A percentile compares a stretch with the other conserved stretches of the same genome.
These are phyloP conservation scores for Berkeleyomyces basicola DNA, from an alignment of 2,329 filamentous ascomycete species.

Conservation along the genomic window DNA sequence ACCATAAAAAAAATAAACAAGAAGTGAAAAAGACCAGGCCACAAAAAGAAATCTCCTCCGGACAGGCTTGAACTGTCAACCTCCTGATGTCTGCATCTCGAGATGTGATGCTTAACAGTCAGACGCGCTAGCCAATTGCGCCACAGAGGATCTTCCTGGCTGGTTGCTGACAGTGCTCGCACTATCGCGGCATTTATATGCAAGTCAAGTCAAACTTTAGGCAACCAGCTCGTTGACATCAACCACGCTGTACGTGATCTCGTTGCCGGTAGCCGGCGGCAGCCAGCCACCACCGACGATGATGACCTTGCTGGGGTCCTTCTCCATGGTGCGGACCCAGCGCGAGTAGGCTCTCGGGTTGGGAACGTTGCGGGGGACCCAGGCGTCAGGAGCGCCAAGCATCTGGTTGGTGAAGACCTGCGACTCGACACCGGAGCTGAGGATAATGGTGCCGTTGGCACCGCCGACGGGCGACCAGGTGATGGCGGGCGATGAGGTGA, in stretches of 20 bases:
- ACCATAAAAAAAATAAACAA: not conserved
- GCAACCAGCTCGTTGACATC: slow-evolving; percentile 13
- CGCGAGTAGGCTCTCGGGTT: slow-evolving; percentile 25
- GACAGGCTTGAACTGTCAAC: slow-evolving; percentile 4
- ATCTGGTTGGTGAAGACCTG: slow-evolving; percentile 28
- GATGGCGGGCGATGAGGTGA: slow-evolving; percentile 26
- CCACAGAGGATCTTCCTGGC: slow-evolving; percentile 21
- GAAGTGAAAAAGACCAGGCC: not conserved
- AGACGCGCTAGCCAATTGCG: slow-evolving; percentile 41
- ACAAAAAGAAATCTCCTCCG: not conserved
- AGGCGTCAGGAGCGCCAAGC: slow-evolving; percentile 23
- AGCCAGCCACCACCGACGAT: slow-evolving; percentile 30
- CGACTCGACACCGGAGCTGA: slow-evolving; percentile 22
- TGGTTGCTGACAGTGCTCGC: not conserved
- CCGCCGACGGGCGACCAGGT: slow-evolving; percentile 28
- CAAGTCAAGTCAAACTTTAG: not conserved
- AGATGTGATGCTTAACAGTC: slow-evolving; percentile 29
- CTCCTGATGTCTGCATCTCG: not conserved
- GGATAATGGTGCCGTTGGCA: slow-evolving; percentile 29
- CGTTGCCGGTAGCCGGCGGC: slow-evolving; percentile 30
- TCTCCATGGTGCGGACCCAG: slow-evolving; percentile 22
- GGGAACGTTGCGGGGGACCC: slow-evolving; percentile 22
- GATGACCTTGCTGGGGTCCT: slow-evolving; percentile 22
- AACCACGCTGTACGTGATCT: slow-evolving; percentile 24
- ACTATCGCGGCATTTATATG: not conserved